These are phyloP conservation scores for Calonectria montana DNA, from an alignment of 2,329 filamentous ascomycete genomes.

Conservation along the genomic window DNA sequence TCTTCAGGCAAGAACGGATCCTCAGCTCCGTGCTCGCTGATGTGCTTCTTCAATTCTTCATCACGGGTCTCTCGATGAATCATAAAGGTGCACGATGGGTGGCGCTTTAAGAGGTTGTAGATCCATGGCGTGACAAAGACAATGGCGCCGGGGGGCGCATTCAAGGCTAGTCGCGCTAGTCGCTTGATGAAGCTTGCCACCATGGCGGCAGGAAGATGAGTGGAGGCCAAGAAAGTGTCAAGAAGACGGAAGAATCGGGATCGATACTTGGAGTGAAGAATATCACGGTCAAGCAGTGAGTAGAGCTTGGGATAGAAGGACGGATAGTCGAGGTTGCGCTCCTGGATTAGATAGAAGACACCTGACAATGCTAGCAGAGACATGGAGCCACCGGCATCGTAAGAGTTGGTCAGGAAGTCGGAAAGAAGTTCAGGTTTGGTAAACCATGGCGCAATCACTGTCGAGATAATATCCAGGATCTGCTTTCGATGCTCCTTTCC, in stretches of 20 bases:
- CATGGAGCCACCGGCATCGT: slow-evolving; percentile 85
- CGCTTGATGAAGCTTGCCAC: slow-evolving; percentile 97
- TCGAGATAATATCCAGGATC: slow-evolving; percentile 79
- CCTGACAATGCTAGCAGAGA: slow-evolving; percentile 91
- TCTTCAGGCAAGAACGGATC: slow-evolving; percentile 86
- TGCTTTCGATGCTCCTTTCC: slow-evolving; percentile 81
- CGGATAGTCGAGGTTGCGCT: slow-evolving; percentile 95
- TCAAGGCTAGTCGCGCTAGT: slow-evolving; percentile 85
- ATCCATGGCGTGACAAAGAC: slow-evolving; percentile 92
- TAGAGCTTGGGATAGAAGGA: slow-evolving; percentile 95
- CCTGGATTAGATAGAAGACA: slow-evolving; percentile 92
- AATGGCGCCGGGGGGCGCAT: slow-evolving; percentile 88
- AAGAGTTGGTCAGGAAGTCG: slow-evolving; percentile 97
- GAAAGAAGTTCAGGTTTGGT: slow-evolving; percentile 87
- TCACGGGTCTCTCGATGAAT: slow-evolving; percentile 81
- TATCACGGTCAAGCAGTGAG: slow-evolving; percentile 84
- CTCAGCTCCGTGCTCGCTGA: slow-evolving; percentile 69
- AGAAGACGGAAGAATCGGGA: slow-evolving; percentile 93
- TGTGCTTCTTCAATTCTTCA: slow-evolving; percentile 64
- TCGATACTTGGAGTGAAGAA: slow-evolving; percentile 94
- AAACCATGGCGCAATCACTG: slow-evolving; percentile 90
- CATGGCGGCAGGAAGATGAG: slow-evolving; percentile 89
- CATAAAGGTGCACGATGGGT: slow-evolving; percentile 96
- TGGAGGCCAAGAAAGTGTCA: slow-evolving; percentile 89
- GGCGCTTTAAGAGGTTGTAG: slow-evolving; percentile 92